Conservation (phyloP, 78 protist genomes). For the Mantamonas sphyraenae region DNA sequence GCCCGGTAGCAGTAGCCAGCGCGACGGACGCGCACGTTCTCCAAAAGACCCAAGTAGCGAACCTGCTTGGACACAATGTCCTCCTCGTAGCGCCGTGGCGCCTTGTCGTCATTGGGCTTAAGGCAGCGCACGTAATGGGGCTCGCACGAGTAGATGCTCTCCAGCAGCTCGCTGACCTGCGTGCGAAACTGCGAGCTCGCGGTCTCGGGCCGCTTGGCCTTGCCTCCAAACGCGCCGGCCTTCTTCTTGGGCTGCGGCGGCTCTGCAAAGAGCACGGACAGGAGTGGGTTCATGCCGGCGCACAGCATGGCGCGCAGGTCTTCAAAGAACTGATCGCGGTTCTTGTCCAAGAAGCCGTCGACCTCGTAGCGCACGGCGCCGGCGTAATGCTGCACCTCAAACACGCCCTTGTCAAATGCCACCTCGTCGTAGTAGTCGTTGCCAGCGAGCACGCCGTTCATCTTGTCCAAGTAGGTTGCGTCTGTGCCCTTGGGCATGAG, state of each 20-base stretch:
- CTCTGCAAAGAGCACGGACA: no score
- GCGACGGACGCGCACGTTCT: constrained; percentile 85
- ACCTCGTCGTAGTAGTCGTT: neutral
- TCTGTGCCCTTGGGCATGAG: constrained; percentile 65
- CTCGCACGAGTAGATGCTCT: constrained; percentile 34
- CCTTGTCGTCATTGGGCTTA: constrained; percentile 65
- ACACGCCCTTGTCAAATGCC: no score
- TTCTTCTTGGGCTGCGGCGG: no score
- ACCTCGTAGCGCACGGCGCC: constrained; percentile 76
- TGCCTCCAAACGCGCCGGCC: neutral
- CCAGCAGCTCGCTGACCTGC: constrained; percentile 38
- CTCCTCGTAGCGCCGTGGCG: constrained; percentile 24
- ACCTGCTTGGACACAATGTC: constrained; percentile 62
- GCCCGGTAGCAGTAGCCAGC: constrained; percentile 90
- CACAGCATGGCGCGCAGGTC: constrained; percentile 2
- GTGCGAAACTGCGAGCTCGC: neutral
- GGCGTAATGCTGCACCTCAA: constrained; percentile 79
- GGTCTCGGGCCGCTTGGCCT: constrained; percentile 31
- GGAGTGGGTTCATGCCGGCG: neutral
- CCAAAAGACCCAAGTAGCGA: constrained; percentile 81
- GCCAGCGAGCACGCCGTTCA: constrained; percentile 10
- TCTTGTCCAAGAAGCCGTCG: constrained; percentile 76
- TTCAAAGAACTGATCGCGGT: constrained; percentile 65
- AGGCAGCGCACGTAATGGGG: constrained; percentile 80
- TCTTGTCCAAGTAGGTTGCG: constrained; percentile 34